Evolutionary conservation across 306 rosid genomes (phyloP).

Genomic region (Carpinus viminea): DNA sequence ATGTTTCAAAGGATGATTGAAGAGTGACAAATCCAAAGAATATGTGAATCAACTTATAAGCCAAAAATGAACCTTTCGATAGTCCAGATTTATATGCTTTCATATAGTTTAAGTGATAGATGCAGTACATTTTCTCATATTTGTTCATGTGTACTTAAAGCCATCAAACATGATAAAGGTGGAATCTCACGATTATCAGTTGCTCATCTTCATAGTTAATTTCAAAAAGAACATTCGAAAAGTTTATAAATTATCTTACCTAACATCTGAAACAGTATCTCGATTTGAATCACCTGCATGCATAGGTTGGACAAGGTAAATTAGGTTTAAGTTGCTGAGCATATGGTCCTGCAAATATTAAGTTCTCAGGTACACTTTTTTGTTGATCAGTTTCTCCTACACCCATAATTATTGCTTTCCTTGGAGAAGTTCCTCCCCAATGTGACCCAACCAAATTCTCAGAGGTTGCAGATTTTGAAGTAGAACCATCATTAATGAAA

Average conservation of each 20-base stretch:
- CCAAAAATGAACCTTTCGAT: background rate
- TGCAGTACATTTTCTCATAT: background rate
- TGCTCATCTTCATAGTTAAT: conserved; percentile 20
- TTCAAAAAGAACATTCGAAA: background rate
- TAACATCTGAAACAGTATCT: conserved; percentile 34
- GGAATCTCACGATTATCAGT: background rate
- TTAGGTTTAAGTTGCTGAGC: conserved; percentile 30
- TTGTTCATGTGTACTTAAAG: conserved; percentile 5
- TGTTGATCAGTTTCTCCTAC: conserved; percentile 42
- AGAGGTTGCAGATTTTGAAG: conserved; percentile 30
- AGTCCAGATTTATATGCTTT: background rate
- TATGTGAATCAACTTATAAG: background rate
- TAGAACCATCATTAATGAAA: conserved; percentile 41
- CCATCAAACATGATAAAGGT: conserved; percentile 23
- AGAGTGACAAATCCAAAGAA: background rate
- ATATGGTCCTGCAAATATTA: conserved; percentile 32
- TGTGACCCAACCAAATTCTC: conserved; percentile 31
- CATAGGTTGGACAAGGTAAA: conserved; percentile 27
- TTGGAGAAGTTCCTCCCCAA: conserved; percentile 32
- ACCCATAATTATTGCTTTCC: conserved; percentile 15
- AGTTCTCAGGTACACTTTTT: conserved; percentile 32
- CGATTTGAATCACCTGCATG: conserved; percentile 36
- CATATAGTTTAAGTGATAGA: background rate
- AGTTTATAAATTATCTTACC: conserved; percentile 46
- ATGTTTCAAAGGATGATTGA: background rate